These are phyloP conservation scores for Trypanosoma platydactyli DNA, from an alignment of 208 protist genomes.

Conservation along the genomic window DNA sequence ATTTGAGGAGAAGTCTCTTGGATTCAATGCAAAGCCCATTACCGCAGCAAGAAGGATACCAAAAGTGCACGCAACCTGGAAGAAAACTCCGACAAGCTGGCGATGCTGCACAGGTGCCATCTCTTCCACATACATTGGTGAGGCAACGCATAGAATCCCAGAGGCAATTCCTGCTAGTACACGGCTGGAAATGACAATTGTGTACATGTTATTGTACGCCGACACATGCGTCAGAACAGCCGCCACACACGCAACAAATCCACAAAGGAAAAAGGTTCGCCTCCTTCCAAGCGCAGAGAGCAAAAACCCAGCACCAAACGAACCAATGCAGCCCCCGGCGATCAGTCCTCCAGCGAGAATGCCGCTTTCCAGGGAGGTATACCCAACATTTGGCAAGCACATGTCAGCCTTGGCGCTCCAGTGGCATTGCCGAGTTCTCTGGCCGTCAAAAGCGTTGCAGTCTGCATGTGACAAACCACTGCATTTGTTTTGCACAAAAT, in stretches of 20 bases:
- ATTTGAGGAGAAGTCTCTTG: conserved; percentile 24
- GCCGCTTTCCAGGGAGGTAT: conserved; percentile 30
- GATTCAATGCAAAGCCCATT: conserved; percentile 30
- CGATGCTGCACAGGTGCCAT: conserved; percentile 21
- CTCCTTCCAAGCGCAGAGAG: conserved; percentile 24
- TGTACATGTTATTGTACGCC: conserved; percentile 30
- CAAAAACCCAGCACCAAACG: conserved; percentile 15
- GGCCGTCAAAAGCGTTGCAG: neutral
- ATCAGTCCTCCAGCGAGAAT: conserved; percentile 37
- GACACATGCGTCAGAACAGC: conserved; percentile 30
- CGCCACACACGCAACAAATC: conserved; percentile 16
- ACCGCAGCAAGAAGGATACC: conserved; percentile 36
- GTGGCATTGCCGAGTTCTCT: neutral
- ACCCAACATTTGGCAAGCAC: conserved; percentile 21
- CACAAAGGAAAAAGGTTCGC: conserved; percentile 34
- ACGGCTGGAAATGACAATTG: conserved; percentile 33
- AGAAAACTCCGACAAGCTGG: conserved; percentile 35
- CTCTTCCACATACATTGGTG: conserved; percentile 37
- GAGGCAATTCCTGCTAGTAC: conserved; percentile 34
- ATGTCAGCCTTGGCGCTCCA: conserved; percentile 6
- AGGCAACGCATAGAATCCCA: conserved; percentile 26
- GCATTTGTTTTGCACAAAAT: conserved; percentile 13
- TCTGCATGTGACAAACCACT: neutral
- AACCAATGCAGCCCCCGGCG: conserved; percentile 35
- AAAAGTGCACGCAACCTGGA: conserved; percentile 37